These are phyloP conservation scores for Cercospora sesami DNA, from an alignment of 2,329 filamentous ascomycete species.

Conservation along the genomic window DNA sequence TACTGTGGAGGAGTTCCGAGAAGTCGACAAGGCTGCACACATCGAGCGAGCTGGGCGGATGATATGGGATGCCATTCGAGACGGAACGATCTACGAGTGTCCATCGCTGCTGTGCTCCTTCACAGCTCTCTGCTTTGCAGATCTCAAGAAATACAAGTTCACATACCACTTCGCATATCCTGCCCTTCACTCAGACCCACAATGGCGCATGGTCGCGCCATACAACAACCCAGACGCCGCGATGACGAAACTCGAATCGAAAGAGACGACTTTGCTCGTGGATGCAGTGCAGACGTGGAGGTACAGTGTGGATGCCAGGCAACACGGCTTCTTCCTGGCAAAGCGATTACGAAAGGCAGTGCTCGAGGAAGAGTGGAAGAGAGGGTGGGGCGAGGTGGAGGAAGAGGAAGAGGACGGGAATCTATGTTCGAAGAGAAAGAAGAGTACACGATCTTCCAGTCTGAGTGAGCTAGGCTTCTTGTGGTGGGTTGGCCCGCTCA, in stretches of 20 bases:
- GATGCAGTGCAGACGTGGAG: constrained; percentile 86
- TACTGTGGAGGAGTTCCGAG: constrained; percentile 89
- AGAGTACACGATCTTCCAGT: constrained; percentile 52
- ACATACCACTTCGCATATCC: constrained; percentile 99
- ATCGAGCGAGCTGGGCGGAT: constrained; percentile 76
- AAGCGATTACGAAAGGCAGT: constrained; percentile 62
- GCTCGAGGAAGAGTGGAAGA: constrained; percentile 40
- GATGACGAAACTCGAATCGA: constrained; percentile 57
- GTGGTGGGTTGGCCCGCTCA: constrained; percentile 77
- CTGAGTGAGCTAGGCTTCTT: constrained; percentile 62
- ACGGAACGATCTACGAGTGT: constrained; percentile 93
- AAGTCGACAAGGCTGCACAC: constrained; percentile 74
- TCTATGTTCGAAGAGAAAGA: constrained; percentile 41
- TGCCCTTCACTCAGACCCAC: constrained; percentile 82
- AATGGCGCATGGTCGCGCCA: constrained; percentile 65
- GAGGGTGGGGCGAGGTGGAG: constrained; percentile 30
- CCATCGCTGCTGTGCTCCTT: constrained; percentile 90
- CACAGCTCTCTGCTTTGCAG: constrained; percentile 84
- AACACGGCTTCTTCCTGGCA: constrained; percentile 94
- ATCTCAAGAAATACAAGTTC: constrained; percentile 96
- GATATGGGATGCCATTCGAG: constrained; percentile 97
- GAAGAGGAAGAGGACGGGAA: constrained; percentile 38
- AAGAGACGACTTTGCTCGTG: constrained; percentile 76
- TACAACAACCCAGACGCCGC: constrained; percentile 38
- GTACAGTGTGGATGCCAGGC: constrained; percentile 74